Evolutionary conservation across 2,329 filamentous ascomycete species (phyloP), one percentile per base, ranked within the genome.

Genomic region (Ophiocordyceps camponoti-floridani): DNA sequence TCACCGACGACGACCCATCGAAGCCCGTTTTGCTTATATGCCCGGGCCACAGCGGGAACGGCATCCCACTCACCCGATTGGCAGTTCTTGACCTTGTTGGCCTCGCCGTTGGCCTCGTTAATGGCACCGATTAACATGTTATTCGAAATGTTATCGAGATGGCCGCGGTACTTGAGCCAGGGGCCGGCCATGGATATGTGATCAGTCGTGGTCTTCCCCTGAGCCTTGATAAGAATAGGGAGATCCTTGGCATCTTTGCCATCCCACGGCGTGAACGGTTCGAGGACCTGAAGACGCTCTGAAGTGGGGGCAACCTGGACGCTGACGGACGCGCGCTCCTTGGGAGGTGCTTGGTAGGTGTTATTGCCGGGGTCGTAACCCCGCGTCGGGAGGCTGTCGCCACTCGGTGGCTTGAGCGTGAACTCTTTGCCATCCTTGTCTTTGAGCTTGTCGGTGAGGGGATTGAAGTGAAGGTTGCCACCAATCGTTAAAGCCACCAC

Each of bases 141-240:
- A 59, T 86, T 86, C 54, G 81, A 84, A 62, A 98, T 98, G 70
- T 98, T 98, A 62, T 91, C 86, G 50, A 98, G 77, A 64, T 98
- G 91, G 50, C 91, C 91, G 72, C 96, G 96, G 77, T 96, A 98
- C 67, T 96, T 96, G 53, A 98, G 77, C 89, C 89, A 96, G 14
- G 89, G 89, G 6, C 89, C 89, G 1, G 89, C 89, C 31, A 89
- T 89, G 35, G 88, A 96, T 64, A 98, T 98, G 54, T 91, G 96
- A 65, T 98, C 91, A 41, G 91, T 98, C 46, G 91, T 98, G 72
- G 91, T 96, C 68, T 98, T 94, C 51, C 91, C 91, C 50, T 88
- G 83, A 51, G 96, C 83, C 68, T 96, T 96, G 71, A 94, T 89
- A 13, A 98, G 80, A 16, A 98, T 87, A 44, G 79, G 79, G 42